These are phyloP conservation scores for Quercus suber DNA, from an alignment of 306 rosid species.

Conservation along the genomic window DNA sequence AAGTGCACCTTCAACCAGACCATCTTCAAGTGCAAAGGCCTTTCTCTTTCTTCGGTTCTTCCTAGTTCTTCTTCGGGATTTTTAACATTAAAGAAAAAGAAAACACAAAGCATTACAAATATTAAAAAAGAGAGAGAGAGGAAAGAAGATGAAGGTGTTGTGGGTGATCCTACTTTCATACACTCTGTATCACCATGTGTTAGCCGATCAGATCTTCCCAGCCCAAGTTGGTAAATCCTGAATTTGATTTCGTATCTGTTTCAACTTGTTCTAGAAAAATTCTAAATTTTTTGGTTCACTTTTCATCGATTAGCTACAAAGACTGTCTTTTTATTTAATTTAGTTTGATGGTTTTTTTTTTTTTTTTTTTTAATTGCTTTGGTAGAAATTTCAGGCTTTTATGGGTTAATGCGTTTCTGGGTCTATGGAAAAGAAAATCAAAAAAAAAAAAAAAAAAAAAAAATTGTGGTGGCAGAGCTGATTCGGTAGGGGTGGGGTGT, in stretches of 20 bases:
- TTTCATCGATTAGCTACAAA: background rate
- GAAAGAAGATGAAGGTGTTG: conserved; percentile 38
- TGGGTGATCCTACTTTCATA: conserved; percentile 29
- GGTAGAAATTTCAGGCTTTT: background rate
- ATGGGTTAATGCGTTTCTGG: background rate
- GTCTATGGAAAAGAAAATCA: background rate
- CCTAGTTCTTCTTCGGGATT: background rate
- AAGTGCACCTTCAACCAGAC: background rate
- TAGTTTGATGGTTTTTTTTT: background rate
- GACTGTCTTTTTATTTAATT: background rate
- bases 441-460: too few species aligned
- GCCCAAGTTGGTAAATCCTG: conserved; percentile 47
- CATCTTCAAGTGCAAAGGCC: background rate
- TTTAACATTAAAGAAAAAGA: background rate
- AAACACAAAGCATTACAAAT: background rate
- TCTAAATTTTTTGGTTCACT: background rate
- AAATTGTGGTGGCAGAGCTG: too few species aligned
- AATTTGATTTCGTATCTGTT: too few species aligned
- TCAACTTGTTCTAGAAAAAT: background rate
- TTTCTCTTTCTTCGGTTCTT: background rate
- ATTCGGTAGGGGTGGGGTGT: too few species aligned
- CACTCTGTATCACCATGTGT: conserved; percentile 23
- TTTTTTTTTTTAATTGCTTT: background rate
- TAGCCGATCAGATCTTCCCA: conserved; percentile 60
- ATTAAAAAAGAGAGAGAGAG: background rate